Conservation (phyloP, 1,284 basidiomycete species). For the Sporisorium sorghi region DNA sequence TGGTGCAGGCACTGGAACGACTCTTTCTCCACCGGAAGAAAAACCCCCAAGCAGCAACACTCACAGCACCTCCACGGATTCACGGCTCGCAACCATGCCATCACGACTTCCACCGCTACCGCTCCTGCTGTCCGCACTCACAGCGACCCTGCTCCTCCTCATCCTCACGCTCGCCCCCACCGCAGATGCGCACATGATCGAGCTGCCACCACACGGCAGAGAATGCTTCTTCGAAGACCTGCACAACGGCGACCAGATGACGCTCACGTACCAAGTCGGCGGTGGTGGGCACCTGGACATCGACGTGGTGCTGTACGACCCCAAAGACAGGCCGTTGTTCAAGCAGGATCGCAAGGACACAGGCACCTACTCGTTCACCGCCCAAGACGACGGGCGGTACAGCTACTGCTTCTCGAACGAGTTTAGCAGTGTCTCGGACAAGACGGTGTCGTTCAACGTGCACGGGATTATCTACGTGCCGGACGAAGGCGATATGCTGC, state of each 20-base stretch:
- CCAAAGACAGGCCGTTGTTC: conserved; percentile 77
- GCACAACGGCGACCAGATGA: conserved; percentile 96
- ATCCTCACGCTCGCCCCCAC: background rate
- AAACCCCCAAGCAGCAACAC: too few species aligned
- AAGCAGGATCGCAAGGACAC: conserved; percentile 88
- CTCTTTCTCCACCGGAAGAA: background rate
- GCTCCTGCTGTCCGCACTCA: conserved; percentile 4
- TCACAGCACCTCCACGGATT: background rate
- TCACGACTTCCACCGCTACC: conserved; percentile 8
- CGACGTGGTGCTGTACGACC: conserved; percentile 85
- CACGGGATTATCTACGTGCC: conserved; percentile 94
- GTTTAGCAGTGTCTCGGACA: conserved; percentile 93
- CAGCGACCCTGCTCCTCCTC: conserved; percentile 17
- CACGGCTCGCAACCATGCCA: background rate
- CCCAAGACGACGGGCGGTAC: conserved; percentile 85
- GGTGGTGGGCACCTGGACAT: conserved; percentile 96
- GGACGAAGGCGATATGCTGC: conserved; percentile 79
- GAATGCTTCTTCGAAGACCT: conserved; percentile 99
- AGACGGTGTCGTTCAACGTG: conserved; percentile 98
- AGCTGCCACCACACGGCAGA: conserved; percentile 80
- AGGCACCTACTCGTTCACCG: conserved; percentile 87
- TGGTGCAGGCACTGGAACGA: background rate
- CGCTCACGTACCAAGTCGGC: conserved; percentile 97
- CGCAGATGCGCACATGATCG: conserved; percentile 73
- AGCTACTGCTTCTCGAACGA: conserved; percentile 99